These are phyloP conservation scores for Elaeis guineensis DNA, from an alignment of 176 grass and related monocot species.

Conservation along the genomic window DNA sequence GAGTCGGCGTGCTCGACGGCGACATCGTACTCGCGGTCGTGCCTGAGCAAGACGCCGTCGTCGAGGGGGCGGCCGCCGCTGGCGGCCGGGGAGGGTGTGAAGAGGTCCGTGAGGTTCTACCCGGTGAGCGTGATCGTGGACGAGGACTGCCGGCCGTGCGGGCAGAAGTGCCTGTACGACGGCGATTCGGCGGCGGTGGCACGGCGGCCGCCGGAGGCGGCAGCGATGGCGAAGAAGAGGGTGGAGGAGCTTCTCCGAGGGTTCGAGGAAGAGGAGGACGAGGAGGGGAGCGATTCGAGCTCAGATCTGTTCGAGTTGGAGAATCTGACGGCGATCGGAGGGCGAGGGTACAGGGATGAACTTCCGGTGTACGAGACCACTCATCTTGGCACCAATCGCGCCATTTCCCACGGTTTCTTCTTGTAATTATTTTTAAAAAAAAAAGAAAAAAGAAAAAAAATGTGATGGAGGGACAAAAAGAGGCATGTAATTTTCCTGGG, in stretches of 20 bases:
- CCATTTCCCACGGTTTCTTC: conserved; percentile 30
- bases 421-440: conserved; percentile 18
- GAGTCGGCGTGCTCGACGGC: conserved; percentile 70
- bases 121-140: conserved; percentile 26
- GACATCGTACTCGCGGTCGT: conserved; percentile 71
- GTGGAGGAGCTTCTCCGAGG: conserved; percentile 49
- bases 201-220: conserved; percentile 19
- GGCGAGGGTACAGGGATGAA: conserved; percentile 47
- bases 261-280: conserved; percentile 60
- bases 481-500: too few species aligned
- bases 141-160: conserved; percentile 19
- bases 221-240: conserved; percentile 34
- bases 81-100: background rate
- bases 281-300: conserved; percentile 81
- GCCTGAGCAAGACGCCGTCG: conserved; percentile 91
- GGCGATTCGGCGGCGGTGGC: conserved; percentile 2
- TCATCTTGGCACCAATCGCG: conserved; percentile 36
- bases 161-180: conserved; percentile 17
- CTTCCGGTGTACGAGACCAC: conserved; percentile 98
- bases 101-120: conserved; percentile 73
- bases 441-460: background rate
- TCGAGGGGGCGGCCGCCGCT: conserved; percentile 25
- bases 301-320: conserved; percentile 97
- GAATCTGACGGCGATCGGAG: conserved; percentile 37
- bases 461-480: background rate